Conservation (phyloP, 257 asterid genomes). For the Fraxinus cuspidata region DNA sequence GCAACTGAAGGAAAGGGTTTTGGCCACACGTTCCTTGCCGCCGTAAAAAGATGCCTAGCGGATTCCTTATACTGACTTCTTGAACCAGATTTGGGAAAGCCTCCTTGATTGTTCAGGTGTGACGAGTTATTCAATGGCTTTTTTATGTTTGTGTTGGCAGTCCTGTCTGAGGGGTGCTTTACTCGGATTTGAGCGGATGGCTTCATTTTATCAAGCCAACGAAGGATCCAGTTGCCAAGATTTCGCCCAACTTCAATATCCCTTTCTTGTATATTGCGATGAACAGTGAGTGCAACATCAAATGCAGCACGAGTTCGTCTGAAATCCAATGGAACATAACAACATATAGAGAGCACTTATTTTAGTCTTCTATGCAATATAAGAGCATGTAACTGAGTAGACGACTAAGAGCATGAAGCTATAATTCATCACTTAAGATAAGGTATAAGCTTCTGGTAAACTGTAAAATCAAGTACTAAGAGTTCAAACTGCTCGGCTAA, state of each 20-base stretch:
- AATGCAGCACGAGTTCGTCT: slow-evolving; percentile 79
- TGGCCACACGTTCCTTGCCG: slow-evolving; percentile 48
- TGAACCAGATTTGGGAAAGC: slow-evolving; percentile 30
- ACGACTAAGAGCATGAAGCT: neutral
- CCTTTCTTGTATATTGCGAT: slow-evolving; percentile 71
- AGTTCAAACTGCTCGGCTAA: neutral
- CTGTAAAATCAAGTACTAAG: neutral
- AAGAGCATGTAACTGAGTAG: neutral
- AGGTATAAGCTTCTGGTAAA: neutral
- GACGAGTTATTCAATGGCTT: slow-evolving; percentile 38
- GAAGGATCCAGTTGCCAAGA: slow-evolving; percentile 80
- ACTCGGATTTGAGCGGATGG: slow-evolving; percentile 85
- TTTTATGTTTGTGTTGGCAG: slow-evolving; percentile 29
- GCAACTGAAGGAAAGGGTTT: slow-evolving; percentile 52
- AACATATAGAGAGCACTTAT: neutral
- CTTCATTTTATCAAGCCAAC: slow-evolving; percentile 78
- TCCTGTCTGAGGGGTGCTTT: slow-evolving; percentile 31
- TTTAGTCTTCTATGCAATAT: too few relatives aligned
- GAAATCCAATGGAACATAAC: slow-evolving; percentile 32
- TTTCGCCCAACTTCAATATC: slow-evolving; percentile 89
- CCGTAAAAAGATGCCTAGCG: slow-evolving; percentile 57
- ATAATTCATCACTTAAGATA: neutral
- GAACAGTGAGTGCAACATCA: slow-evolving; percentile 71
- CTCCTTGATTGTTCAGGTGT: slow-evolving; percentile 27
- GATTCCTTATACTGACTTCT: slow-evolving; percentile 47